Evolutionary conservation across 805 yeast genomes (phyloP).

Genomic region (Kluyveromyces siamensis): DNA sequence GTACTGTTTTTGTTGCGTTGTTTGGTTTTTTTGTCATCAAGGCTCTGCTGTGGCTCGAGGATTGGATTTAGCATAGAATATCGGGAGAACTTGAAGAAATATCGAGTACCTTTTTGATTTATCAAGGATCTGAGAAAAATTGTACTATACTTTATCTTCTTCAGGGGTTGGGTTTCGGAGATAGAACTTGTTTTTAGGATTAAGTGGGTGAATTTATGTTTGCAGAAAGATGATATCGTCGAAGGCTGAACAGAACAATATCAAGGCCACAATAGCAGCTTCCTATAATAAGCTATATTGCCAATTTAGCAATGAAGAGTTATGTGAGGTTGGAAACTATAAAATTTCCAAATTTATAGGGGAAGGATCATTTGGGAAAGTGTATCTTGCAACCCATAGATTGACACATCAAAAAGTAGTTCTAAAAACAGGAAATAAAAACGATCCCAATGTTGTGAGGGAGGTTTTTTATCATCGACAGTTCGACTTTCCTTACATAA

Average conservation of each 20-base stretch:
- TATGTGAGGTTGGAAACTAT: constrained; percentile 74
- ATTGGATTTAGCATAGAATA: no score
- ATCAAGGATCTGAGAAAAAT: no score
- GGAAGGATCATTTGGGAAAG: constrained; percentile 89
- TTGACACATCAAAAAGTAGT: constrained; percentile 74
- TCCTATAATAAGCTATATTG: constrained; percentile 53
- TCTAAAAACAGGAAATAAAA: constrained; percentile 66
- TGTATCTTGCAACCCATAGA: constrained; percentile 73
- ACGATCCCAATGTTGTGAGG: constrained; percentile 78
- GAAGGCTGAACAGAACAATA: constrained; percentile 22
- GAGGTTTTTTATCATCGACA: constrained; percentile 86
- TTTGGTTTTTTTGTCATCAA: no score
- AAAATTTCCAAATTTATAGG: constrained; percentile 67
- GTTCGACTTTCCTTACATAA: constrained; percentile 74
- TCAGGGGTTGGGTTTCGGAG: no score
- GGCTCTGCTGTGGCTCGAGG: no score
- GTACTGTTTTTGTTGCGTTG: no score
- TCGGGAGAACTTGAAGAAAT: no score
- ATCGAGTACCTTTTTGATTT: no score
- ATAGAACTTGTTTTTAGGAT: no score
- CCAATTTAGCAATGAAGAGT: constrained; percentile 37
- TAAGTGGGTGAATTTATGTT: background rate
- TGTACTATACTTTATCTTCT: no score
- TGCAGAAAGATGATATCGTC: constrained; percentile 11
- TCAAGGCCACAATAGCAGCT: constrained; percentile 40